Evolutionary conservation across 345 rosid genomes (phyloP).

Genomic region (Salix koriyanagi): DNA sequence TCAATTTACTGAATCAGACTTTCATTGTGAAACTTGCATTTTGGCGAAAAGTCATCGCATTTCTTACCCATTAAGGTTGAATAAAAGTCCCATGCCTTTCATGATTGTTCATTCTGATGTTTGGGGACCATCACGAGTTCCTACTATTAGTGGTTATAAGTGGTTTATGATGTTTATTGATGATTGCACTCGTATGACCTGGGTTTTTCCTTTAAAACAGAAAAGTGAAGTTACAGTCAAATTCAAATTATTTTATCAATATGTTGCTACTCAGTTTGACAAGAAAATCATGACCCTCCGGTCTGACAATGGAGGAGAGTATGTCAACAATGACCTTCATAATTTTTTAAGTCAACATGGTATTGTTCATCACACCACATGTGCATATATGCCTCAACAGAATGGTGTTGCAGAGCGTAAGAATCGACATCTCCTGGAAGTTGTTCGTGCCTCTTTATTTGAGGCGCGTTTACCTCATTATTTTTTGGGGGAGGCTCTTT

Average conservation of each 20-base stretch:
- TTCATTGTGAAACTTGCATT: conserved; percentile 4
- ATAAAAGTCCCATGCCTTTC: neutral
- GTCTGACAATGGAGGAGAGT: neutral
- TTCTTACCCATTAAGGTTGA: neutral
- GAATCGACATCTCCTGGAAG: neutral
- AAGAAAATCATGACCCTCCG: neutral
- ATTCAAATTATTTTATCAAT: neutral
- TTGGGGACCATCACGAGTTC: neutral
- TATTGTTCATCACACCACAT: neutral
- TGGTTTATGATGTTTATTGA: conserved; percentile 11
- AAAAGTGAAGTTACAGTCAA: neutral
- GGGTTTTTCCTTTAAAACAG: neutral
- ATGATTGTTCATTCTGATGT: conserved; percentile 7
- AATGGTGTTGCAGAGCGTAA: neutral
- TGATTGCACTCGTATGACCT: conserved; percentile 9
- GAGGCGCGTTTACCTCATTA: neutral
- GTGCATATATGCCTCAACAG: neutral
- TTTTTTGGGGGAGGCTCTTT: neutral
- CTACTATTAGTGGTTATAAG: neutral
- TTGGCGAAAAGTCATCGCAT: conserved; percentile 1
- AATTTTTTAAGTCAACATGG: neutral
- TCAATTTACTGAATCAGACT: neutral
- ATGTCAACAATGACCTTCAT: neutral
- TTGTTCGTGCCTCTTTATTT: neutral
- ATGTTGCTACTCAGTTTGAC: neutral